Base-by-base conservation (phyloP, 768 basidiomycete genomes). In the Phlebiopsis gigantea region DNA sequence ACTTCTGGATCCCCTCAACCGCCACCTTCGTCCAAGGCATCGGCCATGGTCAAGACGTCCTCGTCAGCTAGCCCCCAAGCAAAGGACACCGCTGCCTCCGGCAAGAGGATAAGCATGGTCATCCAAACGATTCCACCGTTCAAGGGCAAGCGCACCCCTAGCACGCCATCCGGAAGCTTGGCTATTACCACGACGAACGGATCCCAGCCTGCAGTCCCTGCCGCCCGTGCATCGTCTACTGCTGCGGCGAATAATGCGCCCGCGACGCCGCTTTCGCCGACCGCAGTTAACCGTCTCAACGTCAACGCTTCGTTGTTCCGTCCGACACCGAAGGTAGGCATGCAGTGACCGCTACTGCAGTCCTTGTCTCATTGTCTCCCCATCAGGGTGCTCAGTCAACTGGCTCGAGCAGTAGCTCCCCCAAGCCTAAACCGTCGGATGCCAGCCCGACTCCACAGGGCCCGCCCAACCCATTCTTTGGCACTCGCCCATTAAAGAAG, bases 71-170 rank as follows among this genome's bases (percentile, higher is more conserved):
- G 56, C 56, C 62, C 63, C 34, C 57, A 65, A 45, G 56, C 52
- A 21, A 51, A 39, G 34, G 55, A 30, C 9, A 68, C 55, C 48
- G 19, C 34, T 3, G 50, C 31, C 25, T 52, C 24, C 8, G 26
- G 57, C 46, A 69, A 60, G 61, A 63, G 63, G 56, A 80, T 85
- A 61, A 75, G 62, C 53, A 95, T 96, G 92, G 75, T 81, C 65
- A 95, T 98, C 57, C 90, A 91, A 63, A 64, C 85, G 29, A 98
- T 98, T 62, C 96, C 95, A 10, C 87, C 96, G 9, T 98, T 93
- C 79, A 87, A 84, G 66, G 88, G 92, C 55, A 71, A 60, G 48
- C 83, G 83, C 61, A 19, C 69, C 44, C 70, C 70, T 41, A 61
- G 69, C 62, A 61, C 69, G 22, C 53, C 59, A 8, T 5, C 50